Conservation (phyloP, 139 green algal genomes). For the Tetratostichococcus sp. region DNA sequence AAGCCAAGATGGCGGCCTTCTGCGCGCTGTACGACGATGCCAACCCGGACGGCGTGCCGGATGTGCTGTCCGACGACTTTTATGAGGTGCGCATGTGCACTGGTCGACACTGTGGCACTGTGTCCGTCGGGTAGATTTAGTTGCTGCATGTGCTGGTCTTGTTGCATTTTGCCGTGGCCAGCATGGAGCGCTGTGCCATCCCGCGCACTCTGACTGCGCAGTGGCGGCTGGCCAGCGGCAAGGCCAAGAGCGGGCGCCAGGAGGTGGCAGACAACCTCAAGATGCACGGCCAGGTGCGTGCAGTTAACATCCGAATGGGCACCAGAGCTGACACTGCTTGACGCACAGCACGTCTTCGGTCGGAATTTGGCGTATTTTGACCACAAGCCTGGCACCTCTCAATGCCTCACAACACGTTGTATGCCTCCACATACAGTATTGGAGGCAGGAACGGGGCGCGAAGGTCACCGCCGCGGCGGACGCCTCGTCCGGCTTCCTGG, state of each 20-base stretch:
- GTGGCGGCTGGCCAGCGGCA: not conserved
- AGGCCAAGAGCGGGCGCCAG: not conserved
- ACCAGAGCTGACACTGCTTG: too few relatives aligned
- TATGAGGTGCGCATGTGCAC: too few relatives aligned
- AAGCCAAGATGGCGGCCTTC: not conserved
- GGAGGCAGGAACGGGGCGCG: not conserved
- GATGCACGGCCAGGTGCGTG: not conserved
- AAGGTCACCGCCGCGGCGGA: not conserved
- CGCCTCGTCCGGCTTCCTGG: not conserved
- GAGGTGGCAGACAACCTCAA: not conserved
- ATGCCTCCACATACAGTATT: not conserved
- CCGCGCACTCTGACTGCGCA: not conserved
- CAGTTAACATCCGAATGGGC: too few relatives aligned
- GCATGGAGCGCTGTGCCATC: too few relatives aligned
- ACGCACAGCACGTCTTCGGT: too few relatives aligned
- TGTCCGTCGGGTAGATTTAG: too few relatives aligned
- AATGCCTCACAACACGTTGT: too few relatives aligned
- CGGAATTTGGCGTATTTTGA: too few relatives aligned
- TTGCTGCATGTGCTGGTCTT: too few relatives aligned
- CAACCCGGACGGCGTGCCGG: not conserved
- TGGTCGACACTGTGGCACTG: too few relatives aligned
- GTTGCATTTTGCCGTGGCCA: too few relatives aligned
- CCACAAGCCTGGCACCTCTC: too few relatives aligned
- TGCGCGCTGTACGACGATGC: not conserved
- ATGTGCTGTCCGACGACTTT: not conserved